phyloP scores from a whole-genome alignment of 2,329 filamentous ascomycete species.

The Didymella exigua region DNA sequence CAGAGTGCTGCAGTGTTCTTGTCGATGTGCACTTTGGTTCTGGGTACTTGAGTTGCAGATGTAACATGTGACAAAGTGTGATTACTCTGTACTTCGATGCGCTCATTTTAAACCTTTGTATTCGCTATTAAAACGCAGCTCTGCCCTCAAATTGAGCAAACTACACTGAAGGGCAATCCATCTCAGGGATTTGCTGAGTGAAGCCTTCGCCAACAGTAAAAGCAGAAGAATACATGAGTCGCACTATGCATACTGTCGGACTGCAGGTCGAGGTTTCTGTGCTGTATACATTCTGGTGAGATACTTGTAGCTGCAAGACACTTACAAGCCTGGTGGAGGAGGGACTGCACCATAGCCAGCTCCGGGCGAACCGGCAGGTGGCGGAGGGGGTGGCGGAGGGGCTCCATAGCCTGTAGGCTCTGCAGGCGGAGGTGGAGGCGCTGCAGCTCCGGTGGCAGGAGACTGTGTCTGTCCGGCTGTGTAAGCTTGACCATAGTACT shows the following conservation, averaged over 20 bases:
- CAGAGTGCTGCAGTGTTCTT: background rate
- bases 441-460: conserved; percentile 34
- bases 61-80: background rate
- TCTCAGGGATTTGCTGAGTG: background rate
- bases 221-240: background rate
- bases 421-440: conserved; percentile 40
- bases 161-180: background rate
- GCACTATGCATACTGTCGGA: background rate
- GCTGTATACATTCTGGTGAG: conserved; percentile 10
- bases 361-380: conserved; percentile 42
- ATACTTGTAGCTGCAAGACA: conserved; percentile 16
- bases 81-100: background rate
- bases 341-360: conserved; percentile 43
- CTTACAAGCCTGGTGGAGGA: conserved; percentile 25
- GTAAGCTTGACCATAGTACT: conserved; percentile 39
- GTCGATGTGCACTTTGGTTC: background rate
- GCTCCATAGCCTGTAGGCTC: conserved; percentile 39
- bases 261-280: background rate
- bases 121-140: background rate
- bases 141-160: background rate
- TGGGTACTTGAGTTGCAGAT: background rate
- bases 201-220: background rate
- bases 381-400: conserved; percentile 43
- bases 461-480: conserved; percentile 30
- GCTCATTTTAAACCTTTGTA: background rate